These are phyloP conservation scores for Fomitopsis schrenkii DNA, from an alignment of 1,284 basidiomycete genomes.

Conservation along the genomic window DNA sequence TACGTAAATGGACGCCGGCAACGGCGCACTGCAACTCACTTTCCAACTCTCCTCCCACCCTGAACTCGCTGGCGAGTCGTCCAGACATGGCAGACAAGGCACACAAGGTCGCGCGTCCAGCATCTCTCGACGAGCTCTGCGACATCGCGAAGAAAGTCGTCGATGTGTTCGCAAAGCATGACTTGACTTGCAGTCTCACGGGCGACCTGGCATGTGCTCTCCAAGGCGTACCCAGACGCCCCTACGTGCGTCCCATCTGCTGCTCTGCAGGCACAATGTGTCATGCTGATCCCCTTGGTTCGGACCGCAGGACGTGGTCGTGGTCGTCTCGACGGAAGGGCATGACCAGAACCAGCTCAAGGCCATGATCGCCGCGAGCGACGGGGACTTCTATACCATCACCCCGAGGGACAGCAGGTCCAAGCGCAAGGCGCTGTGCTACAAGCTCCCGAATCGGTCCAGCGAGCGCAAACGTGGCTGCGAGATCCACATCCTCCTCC, in stretches of 20 bases:
- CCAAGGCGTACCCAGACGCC: conserved; percentile 15
- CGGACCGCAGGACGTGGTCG: conserved; percentile 44
- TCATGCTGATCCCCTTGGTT: neutral
- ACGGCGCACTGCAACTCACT: neutral
- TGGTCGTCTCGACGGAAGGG: conserved; percentile 37
- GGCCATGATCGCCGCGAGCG: conserved; percentile 27
- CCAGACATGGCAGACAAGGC: neutral
- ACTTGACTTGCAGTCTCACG: conserved; percentile 16
- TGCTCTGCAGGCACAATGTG: neutral
- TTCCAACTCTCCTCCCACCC: neutral
- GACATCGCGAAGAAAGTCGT: conserved; percentile 9
- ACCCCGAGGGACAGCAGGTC: conserved; percentile 32
- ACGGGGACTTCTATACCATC: conserved; percentile 24
- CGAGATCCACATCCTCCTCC: conserved; percentile 51
- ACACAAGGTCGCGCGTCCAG: neutral
- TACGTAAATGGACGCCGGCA: neutral
- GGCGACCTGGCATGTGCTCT: conserved; percentile 19
- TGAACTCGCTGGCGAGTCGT: neutral
- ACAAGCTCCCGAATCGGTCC: conserved; percentile 21
- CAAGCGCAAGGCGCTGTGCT: conserved; percentile 45
- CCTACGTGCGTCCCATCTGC: conserved; percentile 10
- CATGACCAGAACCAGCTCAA: conserved; percentile 39
- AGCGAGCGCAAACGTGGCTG: conserved; percentile 24
- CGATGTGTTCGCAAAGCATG: conserved; percentile 7
- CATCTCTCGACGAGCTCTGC: conserved; percentile 7